Conservation (phyloP, 495 filamentous ascomycete genomes). For the Acidiella bohemica region DNA sequence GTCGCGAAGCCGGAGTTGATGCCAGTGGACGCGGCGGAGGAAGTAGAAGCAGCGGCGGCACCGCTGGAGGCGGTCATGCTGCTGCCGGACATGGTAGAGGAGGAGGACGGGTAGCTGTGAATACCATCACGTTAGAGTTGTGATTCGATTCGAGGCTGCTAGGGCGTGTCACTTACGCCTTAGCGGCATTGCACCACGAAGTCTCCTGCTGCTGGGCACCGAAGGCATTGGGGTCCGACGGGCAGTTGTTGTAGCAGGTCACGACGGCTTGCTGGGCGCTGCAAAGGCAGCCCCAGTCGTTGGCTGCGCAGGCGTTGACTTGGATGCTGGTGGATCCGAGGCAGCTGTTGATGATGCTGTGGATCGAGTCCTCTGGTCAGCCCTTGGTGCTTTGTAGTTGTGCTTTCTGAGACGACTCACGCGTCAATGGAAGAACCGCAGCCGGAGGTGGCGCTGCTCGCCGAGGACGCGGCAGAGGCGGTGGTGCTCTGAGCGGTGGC, state of each 20-base stretch:
- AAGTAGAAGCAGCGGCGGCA: slow-evolving; percentile 1
- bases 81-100: slow-evolving; percentile 5
- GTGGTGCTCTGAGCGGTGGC: slow-evolving; percentile 25
- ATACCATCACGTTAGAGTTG: too few relatives aligned
- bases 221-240: slow-evolving; percentile 4
- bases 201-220: slow-evolving; percentile 17
- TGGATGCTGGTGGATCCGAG: slow-evolving; percentile 11
- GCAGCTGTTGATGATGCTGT: slow-evolving; percentile 27
- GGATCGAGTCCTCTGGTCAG: too few relatives aligned
- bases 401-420: slow-evolving; percentile 6
- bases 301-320: slow-evolving; percentile 21
- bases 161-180: slow-evolving; percentile 19
- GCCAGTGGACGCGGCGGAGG: slow-evolving; percentile 4
- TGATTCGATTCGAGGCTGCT: not conserved
- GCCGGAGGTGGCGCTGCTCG: slow-evolving; percentile 11
- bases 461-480: slow-evolving; percentile 5
- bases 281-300: slow-evolving; percentile 29
- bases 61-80: slow-evolving; percentile 1
- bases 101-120: slow-evolving; percentile 5
- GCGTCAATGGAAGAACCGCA: slow-evolving; percentile 4
- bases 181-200: slow-evolving; percentile 24
- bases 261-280: slow-evolving; percentile 21
- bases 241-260: slow-evolving; percentile 30
- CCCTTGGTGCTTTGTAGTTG: too few relatives aligned
- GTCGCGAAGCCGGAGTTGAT: slow-evolving; percentile 3